phyloP scores from a whole-genome alignment of 75 land plant species.

The Larix kaempferi region DNA sequence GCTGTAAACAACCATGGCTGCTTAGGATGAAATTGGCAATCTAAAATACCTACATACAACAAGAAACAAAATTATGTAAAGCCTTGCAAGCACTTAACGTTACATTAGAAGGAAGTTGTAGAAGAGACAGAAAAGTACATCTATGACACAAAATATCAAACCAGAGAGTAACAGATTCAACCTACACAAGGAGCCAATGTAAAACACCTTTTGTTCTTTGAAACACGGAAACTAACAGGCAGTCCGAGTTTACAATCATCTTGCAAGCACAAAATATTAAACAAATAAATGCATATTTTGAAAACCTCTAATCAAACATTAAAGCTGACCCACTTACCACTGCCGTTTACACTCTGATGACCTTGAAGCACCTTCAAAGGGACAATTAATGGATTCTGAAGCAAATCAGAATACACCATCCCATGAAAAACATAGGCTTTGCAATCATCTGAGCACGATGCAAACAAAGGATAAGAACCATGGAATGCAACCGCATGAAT shows the following conservation, averaged over 20 bases:
- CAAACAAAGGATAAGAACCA: slow-evolving; percentile 84
- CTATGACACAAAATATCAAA: background rate
- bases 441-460: slow-evolving; percentile 88
- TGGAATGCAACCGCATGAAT: slow-evolving; percentile 85
- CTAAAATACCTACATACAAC: slow-evolving; percentile 68
- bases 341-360: slow-evolving; percentile 52
- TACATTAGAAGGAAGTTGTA: background rate
- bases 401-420: slow-evolving; percentile 97
- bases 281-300: background rate
- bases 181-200: background rate
- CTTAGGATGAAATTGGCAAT: slow-evolving; percentile 87
- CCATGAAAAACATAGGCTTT: slow-evolving; percentile 95
- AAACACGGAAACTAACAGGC: background rate
- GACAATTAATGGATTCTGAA: slow-evolving; percentile 90
- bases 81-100: background rate
- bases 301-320: background rate
- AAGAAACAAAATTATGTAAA: background rate
- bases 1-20: slow-evolving; percentile 98
- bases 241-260: background rate
- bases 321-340: slow-evolving; percentile 37
- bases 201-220: background rate
- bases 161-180: background rate
- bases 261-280: background rate
- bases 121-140: background rate
- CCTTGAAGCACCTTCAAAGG: slow-evolving; percentile 87